Base-by-base conservation (phyloP, 768 basidiomycete species). In the Mycena rosella region DNA sequence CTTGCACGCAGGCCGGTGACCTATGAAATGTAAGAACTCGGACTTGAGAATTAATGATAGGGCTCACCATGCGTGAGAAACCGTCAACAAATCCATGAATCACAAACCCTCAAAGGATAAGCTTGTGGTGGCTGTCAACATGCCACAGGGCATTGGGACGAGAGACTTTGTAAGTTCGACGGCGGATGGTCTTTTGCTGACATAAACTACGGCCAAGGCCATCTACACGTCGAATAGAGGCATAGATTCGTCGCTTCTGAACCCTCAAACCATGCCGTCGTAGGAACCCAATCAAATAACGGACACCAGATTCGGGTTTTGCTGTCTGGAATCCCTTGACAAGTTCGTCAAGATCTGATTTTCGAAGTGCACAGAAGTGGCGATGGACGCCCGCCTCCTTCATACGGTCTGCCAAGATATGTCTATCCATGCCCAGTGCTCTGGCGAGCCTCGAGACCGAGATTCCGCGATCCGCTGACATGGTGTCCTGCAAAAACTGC, bases 11-110 rank as follows among this genome's bases (percentile, higher is more conserved):
- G 29, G n/a, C 32, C 68, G 22, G 49, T 52, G 8, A 70, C 38
- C 53, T 63, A 29, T 11, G 6, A 24, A 3, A 3, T 14, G 24
- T 29, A 10, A 49, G 15, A n/a, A 47, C 11, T 27, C 18, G 9
- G n/a, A 26, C n/a, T 10, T 20, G 24, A n/a, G 24, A 26, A 24
- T n/a, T 22, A n/a, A 4, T 10, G 10, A 42, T 26, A 42, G 20
- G 11, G 68, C 73, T 24, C 49, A 78, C 77, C 22, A 71, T 78
- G 13, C 74, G 65, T 53, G 65, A 69, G 64, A 72, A 78, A 3
- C 79, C 79, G 68, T 80, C 77, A 53, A 77, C 63, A 53, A 74
- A 65, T 1, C 74, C 74, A 66, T 77, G 76, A 36, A 76, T 72
- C 10, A 76, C 72, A 58, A 76, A 60, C 17, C 75, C 75, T 69